Conservation (phyloP, 176 grass and related monocot species). For the Paspalum notatum region DNA sequence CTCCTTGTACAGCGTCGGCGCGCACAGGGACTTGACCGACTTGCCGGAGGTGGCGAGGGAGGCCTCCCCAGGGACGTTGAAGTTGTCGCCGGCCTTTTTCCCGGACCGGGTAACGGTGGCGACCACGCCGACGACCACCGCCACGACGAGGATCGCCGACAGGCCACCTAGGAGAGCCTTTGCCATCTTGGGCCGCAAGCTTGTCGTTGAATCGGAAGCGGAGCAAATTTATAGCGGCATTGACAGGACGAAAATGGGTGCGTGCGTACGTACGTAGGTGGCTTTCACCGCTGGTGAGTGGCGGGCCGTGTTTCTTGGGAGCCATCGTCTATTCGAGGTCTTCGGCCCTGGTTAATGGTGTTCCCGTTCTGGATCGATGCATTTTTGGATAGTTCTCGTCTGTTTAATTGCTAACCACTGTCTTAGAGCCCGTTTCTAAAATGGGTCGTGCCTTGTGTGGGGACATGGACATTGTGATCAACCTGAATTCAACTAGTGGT, state of each 20-base stretch:
- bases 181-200: constrained; percentile 49
- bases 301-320: constrained; percentile 15
- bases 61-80: constrained; percentile 51
- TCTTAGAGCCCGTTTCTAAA: neutral
- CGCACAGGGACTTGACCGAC: constrained; percentile 63
- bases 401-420: neutral
- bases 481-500: neutral
- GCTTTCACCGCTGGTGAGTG: constrained; percentile 27
- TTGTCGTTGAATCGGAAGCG: neutral
- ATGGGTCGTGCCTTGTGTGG: neutral
- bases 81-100: constrained; percentile 43
- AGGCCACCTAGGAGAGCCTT: constrained; percentile 54
- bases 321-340: constrained; percentile 38
- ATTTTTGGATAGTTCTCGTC: neutral
- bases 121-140: constrained; percentile 64
- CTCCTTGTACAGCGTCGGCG: constrained; percentile 68
- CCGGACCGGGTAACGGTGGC: constrained; percentile 48
- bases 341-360: constrained; percentile 30
- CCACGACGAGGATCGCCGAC: constrained; percentile 58
- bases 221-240: constrained; percentile 21
- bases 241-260: neutral
- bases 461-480: neutral
- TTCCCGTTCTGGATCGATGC: neutral
- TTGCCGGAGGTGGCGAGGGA: constrained; percentile 54
- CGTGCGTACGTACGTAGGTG: neutral